A percentile compares a stretch with the other conserved stretches of the same genome.
Conservation (phyloP, 2,329 filamentous ascomycete genomes). For the Trichoderma brevicompactum region DNA sequence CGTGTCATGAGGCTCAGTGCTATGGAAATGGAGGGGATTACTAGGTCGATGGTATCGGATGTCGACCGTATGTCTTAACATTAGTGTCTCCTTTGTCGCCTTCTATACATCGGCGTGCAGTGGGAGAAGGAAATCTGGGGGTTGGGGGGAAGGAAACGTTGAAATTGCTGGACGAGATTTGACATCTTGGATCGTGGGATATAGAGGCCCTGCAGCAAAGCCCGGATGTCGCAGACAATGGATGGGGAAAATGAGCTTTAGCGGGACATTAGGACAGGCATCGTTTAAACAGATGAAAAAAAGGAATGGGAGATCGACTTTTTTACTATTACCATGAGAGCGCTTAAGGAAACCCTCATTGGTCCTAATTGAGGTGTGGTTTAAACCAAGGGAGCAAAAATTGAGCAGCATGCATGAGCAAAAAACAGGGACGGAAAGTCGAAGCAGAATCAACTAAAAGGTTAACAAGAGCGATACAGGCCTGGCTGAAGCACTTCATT, state of each 20-base stretch:
- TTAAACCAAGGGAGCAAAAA: conserved; percentile 14
- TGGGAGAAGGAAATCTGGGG: conserved; percentile 20
- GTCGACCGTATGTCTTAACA: conserved; percentile 29
- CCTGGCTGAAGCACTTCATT: not conserved
- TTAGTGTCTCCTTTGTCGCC: conserved; percentile 28
- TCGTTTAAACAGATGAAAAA: conserved; percentile 29
- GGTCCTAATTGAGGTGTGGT: conserved; percentile 18
- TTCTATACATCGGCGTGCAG: conserved; percentile 21
- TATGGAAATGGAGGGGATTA: conserved; percentile 36
- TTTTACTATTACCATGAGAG: conserved; percentile 23
- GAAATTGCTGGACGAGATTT: conserved; percentile 27
- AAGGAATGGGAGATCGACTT: conserved; percentile 28
- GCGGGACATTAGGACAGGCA: conserved; percentile 28
- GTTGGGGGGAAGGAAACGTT: conserved; percentile 18
- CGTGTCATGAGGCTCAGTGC: conserved; percentile 38
- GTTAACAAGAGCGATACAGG: not conserved
- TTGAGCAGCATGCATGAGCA: conserved; percentile 10
- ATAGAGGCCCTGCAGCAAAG: conserved; percentile 30
- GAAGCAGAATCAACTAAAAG: conserved; percentile 1
- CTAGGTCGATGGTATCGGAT: conserved; percentile 32
- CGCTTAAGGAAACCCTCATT: conserved; percentile 11
- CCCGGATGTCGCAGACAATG: conserved; percentile 24
- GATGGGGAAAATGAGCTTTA: conserved; percentile 28
- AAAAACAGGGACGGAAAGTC: conserved; percentile 5
- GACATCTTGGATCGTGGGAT: conserved; percentile 30